Base-by-base conservation (phyloP, 2,329 filamentous ascomycete genomes). In the Microthyrium microscopicum region DNA sequence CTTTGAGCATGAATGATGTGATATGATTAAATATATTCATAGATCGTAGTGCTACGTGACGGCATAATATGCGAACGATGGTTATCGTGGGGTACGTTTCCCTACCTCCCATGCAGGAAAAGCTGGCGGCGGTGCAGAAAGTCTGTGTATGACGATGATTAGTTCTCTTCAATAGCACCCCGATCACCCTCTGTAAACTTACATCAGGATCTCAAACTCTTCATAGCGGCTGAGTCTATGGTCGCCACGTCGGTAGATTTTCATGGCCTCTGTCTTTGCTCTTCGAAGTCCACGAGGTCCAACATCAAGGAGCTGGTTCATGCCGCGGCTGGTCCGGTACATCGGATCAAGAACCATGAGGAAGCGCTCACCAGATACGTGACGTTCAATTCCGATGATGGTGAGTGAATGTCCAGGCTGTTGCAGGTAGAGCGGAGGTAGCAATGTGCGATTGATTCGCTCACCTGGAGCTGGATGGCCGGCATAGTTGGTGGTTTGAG, bases 391-490 rank as follows among this genome's bases (percentile, higher is more conserved):
- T 0, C 87, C 87, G 35, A 95, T 64, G 33, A 95, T 83, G 1
- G 83, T 92, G 60, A 93, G 64, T 1, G 85, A 94, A 52, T 95
- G 87, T 3, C 84, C 82, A 66, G 73, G 72, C 44, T 89, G 81
- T 50, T 95, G 87, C 40, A 93, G 73, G 54, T 94, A 95, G 26
- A 95, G 75, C 0, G 89, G 85, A 25, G 87, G 75, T 5, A 87
- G 59, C 11, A 63, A 55, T 0, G 87, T 94, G 34, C 65, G 57
- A 33, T 71, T 65, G n/a, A 93, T 68, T 45, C 74, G 56, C n/a
- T n/a, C n/a, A n/a, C n/a, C n/a, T n/a, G n/a, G n/a, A 4, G 57
- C 55, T 11, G 64, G 57, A 38, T 66, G n/a, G 22, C 9, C 22
- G 22, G 22, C 9, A 25, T n/a, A n/a, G 16, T 25, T 24, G n/a